Base-by-base conservation (phyloP, 768 basidiomycete species). In the Boletus rubroflammeus region DNA sequence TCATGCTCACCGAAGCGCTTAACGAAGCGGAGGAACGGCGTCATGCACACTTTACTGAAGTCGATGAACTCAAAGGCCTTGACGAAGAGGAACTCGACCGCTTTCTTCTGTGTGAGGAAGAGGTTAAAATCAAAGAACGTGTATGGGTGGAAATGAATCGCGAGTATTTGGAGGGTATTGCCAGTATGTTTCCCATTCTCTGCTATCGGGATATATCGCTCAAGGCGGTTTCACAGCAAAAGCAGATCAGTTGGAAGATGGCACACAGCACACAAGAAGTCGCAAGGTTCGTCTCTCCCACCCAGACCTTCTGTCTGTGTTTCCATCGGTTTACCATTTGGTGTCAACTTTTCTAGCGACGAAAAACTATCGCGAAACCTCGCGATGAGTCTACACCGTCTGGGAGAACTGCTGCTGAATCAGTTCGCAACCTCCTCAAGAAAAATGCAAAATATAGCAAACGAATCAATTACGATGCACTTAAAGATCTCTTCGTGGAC, bases 91-190 rank as follows among this genome's bases (percentile, higher is more conserved):
- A 98, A 67, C 77, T 97, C 40, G 88, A 96, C 67, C 76, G 75
- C 25, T 88, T 97, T 65, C 73, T 92, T 51, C 72, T 94, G 23
- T 82, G 79, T 8, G 86, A 87, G 34, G 88, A 87, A 23, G 93
- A 96, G 69, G 86, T 90, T 4, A 83, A 77, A 67, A 77, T 92
- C 64, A 98, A 90, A 69, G 91, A 93, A 68, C 84, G 91, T 11
- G 83, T 97, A 1, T 98, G 94, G 94, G 92, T 95, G 45, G 93
- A 95, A 72, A 76, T 93, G 63, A 97, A 97, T 68, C 81, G 81
- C 61, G 94, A 97, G 31, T 98, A 96, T 68, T 73, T 98, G 34
- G 88, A 93, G 66, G 85, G 87, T 15, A 76, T 95, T 32, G 93
- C 93, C 49, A 89, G 92, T 62, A 55, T 36, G 59, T 54, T 61